Base-by-base conservation (phyloP, 202 grass and related monocot species). In the Schoenoplectus tabernaemontani region DNA sequence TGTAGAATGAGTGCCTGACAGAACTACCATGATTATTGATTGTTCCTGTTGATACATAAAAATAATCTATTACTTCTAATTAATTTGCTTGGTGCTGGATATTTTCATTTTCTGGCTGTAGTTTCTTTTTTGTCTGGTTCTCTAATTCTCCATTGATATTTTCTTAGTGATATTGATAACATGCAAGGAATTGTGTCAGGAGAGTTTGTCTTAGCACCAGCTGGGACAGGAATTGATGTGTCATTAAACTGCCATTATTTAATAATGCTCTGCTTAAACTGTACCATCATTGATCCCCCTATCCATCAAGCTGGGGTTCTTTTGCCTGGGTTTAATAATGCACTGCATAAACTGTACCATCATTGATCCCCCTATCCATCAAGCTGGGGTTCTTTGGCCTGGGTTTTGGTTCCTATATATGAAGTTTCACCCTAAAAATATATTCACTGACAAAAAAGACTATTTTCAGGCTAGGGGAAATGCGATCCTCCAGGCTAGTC, bases 401-500 rank as follows among this genome's bases (percentile, higher is more conserved):
- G 42, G 36, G 9, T 22, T 67, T 42, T 41, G n/a, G 38, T 42
- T 68, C 38, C 65, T 75, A 26, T 3, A 46, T 11, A 13, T 16
- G 11, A 47, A 71, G 41, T 71, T 16, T 26, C 9, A 71, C 20
- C 66, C 44, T 8, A 43, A 44, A 69, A 67, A 17, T 75, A 56
- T 54, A 73, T 75, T 34, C n/a, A 36, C 70, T 75, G 70, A 75
- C 46, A 53, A 74, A 74, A 50, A 11, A 33, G 3, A n/a, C 70
- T 53, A 15, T 53, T 91, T 78, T 91, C 89, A 99, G 96, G 90
- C 92, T 62, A 96, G 89, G 90, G 96, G 90, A 50, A 99, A 99
- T 96, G 90, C 96, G 63, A 96, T 99, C 87, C 89, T 99, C 82
- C 92, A 99, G 42, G 90, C 85, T 79, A 99, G 96, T 85, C 84